Evolutionary conservation across 768 basidiomycete genomes (phyloP), one percentile per base, ranked within the genome.

Genomic region (Lentinula lateritia): DNA sequence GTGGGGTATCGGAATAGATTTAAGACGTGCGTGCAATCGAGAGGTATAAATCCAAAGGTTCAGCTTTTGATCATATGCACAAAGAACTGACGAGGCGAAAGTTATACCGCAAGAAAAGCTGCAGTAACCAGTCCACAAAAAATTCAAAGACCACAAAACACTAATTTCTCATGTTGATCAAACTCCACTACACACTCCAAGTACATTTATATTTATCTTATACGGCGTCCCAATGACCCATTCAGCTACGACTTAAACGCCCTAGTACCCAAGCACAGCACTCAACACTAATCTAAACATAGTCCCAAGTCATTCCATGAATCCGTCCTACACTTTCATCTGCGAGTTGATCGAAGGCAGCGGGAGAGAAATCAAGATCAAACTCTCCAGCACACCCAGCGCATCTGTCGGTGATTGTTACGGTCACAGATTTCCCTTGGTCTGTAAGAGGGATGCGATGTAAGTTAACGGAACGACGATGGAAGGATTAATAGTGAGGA

Each of bases 391-490:
- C 50, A 43, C 63, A 64, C 12, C 63, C 63, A 13, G 55, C 41
- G 32, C 63, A 64, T 12, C 57, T 43, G 38, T 64, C 63, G 16
- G 61, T 59, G 38, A 64, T 56, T 5, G 50, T 28, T 15, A 62
- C 63, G 5, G 63, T 62, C 10, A 64, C 63, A 15, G 61, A 55
- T 50, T 53, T 62, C 15, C 63, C 63, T 58, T 53, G 48, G 42
- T 64, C 63, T 64, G 32, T 10, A n/a, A 15, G 23, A n/a, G 48
- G 38, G 28, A 28, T 28, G 28, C 13, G 23, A 28, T 16, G 1
- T 16, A 16, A 8, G 48, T 6, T 35, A 8, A 43, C 6, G 16
- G 15, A 3, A 39, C 32, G 10, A 48, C 16, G 16, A 34, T 43
- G n/a, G 34, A 20, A 32, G 16, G 38, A 39, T 9, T 39, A 8